Evolutionary conservation across 139 green algal genomes (phyloP).

Genomic region (Chlamydomonas sp.): DNA sequence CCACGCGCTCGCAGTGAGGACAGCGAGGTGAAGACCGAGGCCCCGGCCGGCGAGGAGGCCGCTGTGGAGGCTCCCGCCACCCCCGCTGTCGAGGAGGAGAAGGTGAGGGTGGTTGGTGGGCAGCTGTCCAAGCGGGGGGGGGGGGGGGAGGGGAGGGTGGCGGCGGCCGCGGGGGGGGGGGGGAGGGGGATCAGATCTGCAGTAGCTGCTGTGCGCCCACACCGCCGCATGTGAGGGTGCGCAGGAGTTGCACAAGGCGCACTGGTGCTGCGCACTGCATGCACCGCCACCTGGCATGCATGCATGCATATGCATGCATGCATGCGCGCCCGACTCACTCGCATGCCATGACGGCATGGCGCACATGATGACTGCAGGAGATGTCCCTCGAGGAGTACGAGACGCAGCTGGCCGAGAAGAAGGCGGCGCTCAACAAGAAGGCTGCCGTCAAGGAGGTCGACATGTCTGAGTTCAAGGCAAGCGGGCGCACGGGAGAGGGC

Average conservation of each 20-base stretch:
- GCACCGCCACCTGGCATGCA: neutral
- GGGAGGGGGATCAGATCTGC: neutral
- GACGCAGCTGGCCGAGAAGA: slow-evolving; percentile 61
- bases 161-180: neutral
- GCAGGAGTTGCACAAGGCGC: neutral
- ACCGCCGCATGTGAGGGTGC: neutral
- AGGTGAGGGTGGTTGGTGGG: slow-evolving; percentile 25
- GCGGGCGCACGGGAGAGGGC: slow-evolving; percentile 3
- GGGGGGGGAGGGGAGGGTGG: neutral
- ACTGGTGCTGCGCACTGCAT: neutral
- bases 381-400: slow-evolving; percentile 73
- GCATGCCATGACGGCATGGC: neutral
- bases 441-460: slow-evolving; percentile 31
- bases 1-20: slow-evolving; percentile 7
- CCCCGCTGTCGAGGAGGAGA: slow-evolving; percentile 34
- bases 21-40: neutral
- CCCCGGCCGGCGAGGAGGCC: slow-evolving; percentile 20
- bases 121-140: neutral
- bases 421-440: slow-evolving; percentile 63
- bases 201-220: neutral
- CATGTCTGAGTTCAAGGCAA: slow-evolving; percentile 19
- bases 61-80: slow-evolving; percentile 26
- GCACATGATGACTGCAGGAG: slow-evolving; percentile 31
- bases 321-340: neutral
- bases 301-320: slow-evolving; percentile 1